Conservation (phyloP, 345 rosid species). For the Lagerstroemia speciosa region DNA sequence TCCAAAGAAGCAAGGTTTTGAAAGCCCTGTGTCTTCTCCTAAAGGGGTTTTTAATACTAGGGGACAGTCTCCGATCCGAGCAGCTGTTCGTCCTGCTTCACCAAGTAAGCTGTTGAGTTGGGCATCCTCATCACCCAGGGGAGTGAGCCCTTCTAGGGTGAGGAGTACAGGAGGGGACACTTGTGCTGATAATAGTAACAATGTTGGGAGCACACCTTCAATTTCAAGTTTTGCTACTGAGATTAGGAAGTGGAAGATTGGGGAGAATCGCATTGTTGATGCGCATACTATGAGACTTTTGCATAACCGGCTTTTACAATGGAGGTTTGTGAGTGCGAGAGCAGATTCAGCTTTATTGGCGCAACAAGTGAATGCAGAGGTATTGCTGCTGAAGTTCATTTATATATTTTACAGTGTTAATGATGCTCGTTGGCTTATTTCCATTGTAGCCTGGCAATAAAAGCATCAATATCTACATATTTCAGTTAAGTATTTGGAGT, state of each 20-base stretch:
- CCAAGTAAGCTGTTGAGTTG: constrained; percentile 48
- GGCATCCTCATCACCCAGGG: constrained; percentile 54
- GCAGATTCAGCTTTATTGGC: constrained; percentile 43
- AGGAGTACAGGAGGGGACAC: constrained; percentile 33
- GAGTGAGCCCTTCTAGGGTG: constrained; percentile 56
- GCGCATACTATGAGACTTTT: constrained; percentile 64
- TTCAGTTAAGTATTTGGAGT: not conserved
- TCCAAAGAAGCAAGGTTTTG: constrained; percentile 38
- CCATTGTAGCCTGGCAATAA: not conserved
- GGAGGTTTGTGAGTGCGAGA: constrained; percentile 81
- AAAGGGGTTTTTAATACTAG: constrained; percentile 38
- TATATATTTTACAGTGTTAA: not conserved
- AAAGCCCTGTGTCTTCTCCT: constrained; percentile 50
- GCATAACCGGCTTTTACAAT: constrained; percentile 69
- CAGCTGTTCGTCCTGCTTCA: constrained; percentile 50
- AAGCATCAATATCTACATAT: not conserved
- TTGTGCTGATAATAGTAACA: constrained; percentile 25
- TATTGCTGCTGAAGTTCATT: constrained; percentile 16
- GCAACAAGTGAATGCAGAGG: constrained; percentile 69
- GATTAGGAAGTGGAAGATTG: constrained; percentile 57
- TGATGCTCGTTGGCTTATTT: not conserved
- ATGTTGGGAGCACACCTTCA: constrained; percentile 32
- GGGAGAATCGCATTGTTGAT: constrained; percentile 52
- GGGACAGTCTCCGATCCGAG: constrained; percentile 53
- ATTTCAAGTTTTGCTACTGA: constrained; percentile 83